Conservation (phyloP, 257 asterid genomes). For the Solanum dulcamara region DNA sequence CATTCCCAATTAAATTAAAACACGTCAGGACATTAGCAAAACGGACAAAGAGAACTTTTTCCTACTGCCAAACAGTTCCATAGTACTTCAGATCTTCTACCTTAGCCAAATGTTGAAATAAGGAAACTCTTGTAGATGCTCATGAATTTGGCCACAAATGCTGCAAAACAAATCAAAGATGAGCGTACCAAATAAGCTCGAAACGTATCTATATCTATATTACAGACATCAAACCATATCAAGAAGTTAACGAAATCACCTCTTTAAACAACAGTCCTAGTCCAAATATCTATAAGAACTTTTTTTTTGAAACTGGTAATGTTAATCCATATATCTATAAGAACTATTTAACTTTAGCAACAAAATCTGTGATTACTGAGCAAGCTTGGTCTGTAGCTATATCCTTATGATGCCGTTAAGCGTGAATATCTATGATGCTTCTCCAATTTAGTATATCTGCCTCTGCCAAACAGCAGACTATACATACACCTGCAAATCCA, state of each 20-base stretch:
- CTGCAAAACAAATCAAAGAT: conserved; percentile 38
- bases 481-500: neutral
- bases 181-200: neutral
- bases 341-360: neutral
- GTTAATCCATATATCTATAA: neutral
- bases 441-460: neutral
- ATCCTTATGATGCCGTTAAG: neutral
- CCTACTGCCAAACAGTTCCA: neutral
- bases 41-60: neutral
- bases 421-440: neutral
- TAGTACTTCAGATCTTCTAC: neutral
- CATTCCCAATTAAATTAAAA: neutral
- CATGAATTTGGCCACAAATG: conserved; percentile 97
- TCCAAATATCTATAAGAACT: neutral
- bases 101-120: conserved; percentile 79
- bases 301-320: too few species aligned
- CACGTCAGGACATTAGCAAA: neutral
- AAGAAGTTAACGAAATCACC: neutral
- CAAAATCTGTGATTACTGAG: neutral
- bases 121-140: conserved; percentile 93
- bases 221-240: neutral
- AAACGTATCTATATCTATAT: neutral
- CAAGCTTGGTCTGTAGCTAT: neutral
- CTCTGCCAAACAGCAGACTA: neutral
- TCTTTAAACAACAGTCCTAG: neutral